Evolutionary conservation across 805 yeast species (phyloP), one percentile per base, ranked within the genome.

Genomic region (Teunomyces kruisii): DNA sequence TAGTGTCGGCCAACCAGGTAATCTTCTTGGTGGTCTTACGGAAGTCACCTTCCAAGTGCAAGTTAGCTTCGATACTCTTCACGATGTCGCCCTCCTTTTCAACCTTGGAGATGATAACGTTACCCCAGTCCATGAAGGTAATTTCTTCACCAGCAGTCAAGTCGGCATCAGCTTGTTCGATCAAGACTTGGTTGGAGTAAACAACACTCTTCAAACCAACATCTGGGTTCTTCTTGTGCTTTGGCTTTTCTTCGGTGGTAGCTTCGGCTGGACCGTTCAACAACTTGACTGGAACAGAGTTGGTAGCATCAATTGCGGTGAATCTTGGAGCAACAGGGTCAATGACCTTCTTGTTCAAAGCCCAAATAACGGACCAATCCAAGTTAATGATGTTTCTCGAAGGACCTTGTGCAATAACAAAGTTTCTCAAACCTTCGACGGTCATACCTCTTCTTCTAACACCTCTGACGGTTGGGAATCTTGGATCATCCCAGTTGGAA

Each of bases 361-460:
- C 94, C 99, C 99, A 94, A 61, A 94, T 91, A 53, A 89, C 79
- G 54, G 86, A 86, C 99, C 99, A 94, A 68, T 94, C 99, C 64
- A 94, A 77, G 76, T 95, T 94, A 64, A 94, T 85, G 61, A 94
- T 90, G 75, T 94, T 94, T 74, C 86, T 89, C 39, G 98, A 92
- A 32, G 99, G 99, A 60, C 99, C 99, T 75, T 94, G 98, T 41
- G 96, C 80, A 50, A 94, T 76, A 55, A 94, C 87, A 60, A 94
- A 94, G 78, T 88, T 87, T 70, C 92, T 83, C 67, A 94, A 81
- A 54, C 98, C 99, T 75, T 94, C 97, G 52, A 94, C 95, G 32
- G 97, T 83, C 99, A 94, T 94, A 76, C 99, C 99, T 76, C 99
- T 87, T 79, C 99, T 85, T 77, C 97, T 88, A 43, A 92, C 97